Conservation (phyloP, 2,329 filamentous ascomycete species). For the Botrytis byssoidea region DNA sequence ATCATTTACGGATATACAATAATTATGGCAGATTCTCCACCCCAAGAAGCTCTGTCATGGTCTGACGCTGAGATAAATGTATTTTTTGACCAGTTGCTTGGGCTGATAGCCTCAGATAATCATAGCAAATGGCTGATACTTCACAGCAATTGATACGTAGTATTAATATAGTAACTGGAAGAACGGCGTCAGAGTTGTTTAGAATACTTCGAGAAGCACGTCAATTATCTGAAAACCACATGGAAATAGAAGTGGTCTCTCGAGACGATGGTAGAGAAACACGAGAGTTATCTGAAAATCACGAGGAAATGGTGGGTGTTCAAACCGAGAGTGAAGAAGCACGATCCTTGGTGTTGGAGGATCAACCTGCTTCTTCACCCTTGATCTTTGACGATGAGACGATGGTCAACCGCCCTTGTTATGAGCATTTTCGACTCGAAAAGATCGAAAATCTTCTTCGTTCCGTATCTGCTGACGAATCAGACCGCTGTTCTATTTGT, state of each 20-base stretch:
- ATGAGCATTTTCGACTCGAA: not conserved
- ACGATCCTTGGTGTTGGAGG: not conserved
- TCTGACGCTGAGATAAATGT: not conserved
- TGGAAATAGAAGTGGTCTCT: not conserved
- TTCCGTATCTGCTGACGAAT: not conserved
- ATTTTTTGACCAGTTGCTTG: not conserved
- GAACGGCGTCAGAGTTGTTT: fast-evolving
- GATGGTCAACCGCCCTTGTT: not conserved
- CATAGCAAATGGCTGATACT: not conserved
- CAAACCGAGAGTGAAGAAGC: not conserved
- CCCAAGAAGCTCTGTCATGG: not conserved
- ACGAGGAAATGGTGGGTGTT: not conserved
- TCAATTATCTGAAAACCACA: not conserved
- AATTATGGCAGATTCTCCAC: not conserved
- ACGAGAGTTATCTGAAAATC: not conserved
- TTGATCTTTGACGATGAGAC: not conserved
- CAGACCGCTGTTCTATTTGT: not conserved
- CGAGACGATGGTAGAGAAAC: not conserved
- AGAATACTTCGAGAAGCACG: not conserved
- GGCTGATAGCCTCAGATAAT: not conserved
- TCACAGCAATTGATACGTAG: not conserved
- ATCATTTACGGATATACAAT: not conserved
- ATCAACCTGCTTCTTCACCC: fast-evolving
- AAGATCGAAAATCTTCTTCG: not conserved
- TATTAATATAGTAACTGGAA: not conserved